Base-by-base conservation (phyloP, 108 stramenopile genomes). In the Skeletonema grethae region DNA sequence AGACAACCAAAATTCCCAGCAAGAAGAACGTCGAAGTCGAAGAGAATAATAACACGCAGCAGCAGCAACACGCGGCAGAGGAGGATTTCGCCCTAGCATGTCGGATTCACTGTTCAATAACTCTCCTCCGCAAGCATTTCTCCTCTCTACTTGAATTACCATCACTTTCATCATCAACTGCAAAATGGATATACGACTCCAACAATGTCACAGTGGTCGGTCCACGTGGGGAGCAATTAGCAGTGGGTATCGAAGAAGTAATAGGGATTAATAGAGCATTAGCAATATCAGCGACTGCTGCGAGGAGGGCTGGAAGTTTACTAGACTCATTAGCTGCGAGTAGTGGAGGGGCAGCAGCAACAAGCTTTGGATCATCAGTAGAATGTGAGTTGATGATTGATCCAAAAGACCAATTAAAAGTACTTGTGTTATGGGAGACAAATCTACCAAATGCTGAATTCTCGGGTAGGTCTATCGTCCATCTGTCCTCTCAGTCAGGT, bases 171-270 rank as follows among this genome's bases (percentile, higher is more conserved):
- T 12, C 29, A 5, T 53, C 55, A 0, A 32, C 60, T 34, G 53
- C 63, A n/a, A 28, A 65, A 45, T 79, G 57, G 30, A 67, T 79
- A 7, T 79, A 71, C 22, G 70, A 67, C 34, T 11, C 60, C 13
- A 67, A 20, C 22, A 53, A 79, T 34, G 38, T 77, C n/a, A 70
- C 69, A 36, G 63, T 77, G 41, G 66, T 69, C 30, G 76, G 76
- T 4, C 76, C 69, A 9, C 25, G 64, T 5, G 76, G 69, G 7
- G 77, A 72, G 22, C 39, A 25, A 45, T 57, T 79, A 50, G 77
- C 77, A 43, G 70, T 61, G 25, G 77, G 77, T 22, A 57, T 79
- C 9, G 77, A 79, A 36, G 77, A 79, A 70, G 70, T 79, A 7
- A 39, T 79, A 29, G 61, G 61, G n/a, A 38, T 79, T 5, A 72